Evolutionary conservation across 495 filamentous ascomycete genomes (phyloP).

Genomic region (Neurospora sp.): DNA sequence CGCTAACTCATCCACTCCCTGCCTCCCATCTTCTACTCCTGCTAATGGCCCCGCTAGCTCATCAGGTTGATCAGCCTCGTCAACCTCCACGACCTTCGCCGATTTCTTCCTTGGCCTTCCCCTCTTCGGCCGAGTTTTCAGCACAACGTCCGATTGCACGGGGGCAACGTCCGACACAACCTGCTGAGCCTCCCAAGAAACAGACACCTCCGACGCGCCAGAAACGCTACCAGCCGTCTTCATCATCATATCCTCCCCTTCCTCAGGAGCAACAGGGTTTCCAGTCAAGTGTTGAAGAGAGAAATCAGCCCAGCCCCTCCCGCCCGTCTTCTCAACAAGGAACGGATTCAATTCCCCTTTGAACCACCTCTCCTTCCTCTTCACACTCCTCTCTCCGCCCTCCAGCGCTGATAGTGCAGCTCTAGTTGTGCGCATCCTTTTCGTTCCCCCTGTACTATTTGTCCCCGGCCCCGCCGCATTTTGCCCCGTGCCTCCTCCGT

Average conservation of each 20-base stretch:
- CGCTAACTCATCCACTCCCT: neutral
- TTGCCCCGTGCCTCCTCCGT: neutral
- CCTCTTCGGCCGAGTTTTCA: neutral
- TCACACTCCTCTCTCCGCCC: conserved; percentile 61
- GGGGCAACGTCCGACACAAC: neutral
- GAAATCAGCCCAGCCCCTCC: conserved; percentile 49
- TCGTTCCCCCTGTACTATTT: conserved; percentile 16
- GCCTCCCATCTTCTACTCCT: neutral
- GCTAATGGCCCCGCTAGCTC: neutral
- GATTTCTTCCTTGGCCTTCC: neutral
- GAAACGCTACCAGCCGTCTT: neutral
- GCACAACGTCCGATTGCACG: neutral
- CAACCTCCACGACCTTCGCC: neutral
- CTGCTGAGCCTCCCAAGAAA: neutral
- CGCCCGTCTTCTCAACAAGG: conserved; percentile 56
- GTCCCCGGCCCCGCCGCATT: neutral
- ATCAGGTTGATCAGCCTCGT: neutral
- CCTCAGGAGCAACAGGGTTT: neutral
- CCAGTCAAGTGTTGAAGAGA: neutral
- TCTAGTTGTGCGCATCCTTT: conserved; percentile 64
- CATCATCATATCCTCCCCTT: neutral
- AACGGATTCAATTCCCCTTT: conserved; percentile 51
- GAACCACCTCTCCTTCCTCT: conserved; percentile 72
- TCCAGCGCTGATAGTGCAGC: conserved; percentile 75
- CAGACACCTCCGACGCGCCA: neutral